These are phyloP conservation scores for Combretum micranthum DNA, from an alignment of 345 rosid species.

Conservation along the genomic window DNA sequence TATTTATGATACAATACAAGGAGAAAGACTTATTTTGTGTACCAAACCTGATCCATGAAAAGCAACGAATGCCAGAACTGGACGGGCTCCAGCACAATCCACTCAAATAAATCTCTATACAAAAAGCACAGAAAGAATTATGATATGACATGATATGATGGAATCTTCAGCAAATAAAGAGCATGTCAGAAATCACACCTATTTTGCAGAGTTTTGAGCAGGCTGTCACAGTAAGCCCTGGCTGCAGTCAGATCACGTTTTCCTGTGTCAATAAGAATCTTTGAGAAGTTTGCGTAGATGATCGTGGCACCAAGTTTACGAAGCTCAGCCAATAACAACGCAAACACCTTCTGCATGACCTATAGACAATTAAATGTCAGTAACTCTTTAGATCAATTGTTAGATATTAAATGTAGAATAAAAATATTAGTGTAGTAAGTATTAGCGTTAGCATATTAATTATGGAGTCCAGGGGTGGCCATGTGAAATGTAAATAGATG, in stretches of 20 bases:
- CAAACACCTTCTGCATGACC: slow-evolving; percentile 99
- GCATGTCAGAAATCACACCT: slow-evolving; percentile 41
- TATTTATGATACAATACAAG: background rate
- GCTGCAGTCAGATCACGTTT: slow-evolving; percentile 66
- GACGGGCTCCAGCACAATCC: slow-evolving; percentile 79
- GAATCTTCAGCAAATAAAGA: slow-evolving; percentile 2
- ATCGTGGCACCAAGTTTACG: slow-evolving; percentile 91
- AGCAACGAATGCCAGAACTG: slow-evolving; percentile 90
- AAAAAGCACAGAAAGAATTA: slow-evolving; percentile 14
- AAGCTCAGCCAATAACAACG: slow-evolving; percentile 79
- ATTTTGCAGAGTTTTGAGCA: slow-evolving; percentile 64
- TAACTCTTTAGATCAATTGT: background rate
- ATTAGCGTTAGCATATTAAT: too few relatives aligned
- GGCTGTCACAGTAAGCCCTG: slow-evolving; percentile 79
- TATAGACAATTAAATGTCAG: slow-evolving; percentile 14
- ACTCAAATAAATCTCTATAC: slow-evolving; percentile 72
- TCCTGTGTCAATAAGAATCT: slow-evolving; percentile 80
- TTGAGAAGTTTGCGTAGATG: slow-evolving; percentile 85
- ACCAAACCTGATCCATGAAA: slow-evolving; percentile 90
- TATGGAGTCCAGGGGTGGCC: too few relatives aligned
- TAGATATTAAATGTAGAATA: too few relatives aligned
- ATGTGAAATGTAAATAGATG: too few relatives aligned
- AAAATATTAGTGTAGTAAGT: too few relatives aligned
- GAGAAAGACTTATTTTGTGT: background rate
- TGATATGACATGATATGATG: slow-evolving; percentile 7